These are phyloP conservation scores for Pseudogymnoascus sp. DNA, from an alignment of 2,329 filamentous ascomycete genomes.

Conservation along the genomic window DNA sequence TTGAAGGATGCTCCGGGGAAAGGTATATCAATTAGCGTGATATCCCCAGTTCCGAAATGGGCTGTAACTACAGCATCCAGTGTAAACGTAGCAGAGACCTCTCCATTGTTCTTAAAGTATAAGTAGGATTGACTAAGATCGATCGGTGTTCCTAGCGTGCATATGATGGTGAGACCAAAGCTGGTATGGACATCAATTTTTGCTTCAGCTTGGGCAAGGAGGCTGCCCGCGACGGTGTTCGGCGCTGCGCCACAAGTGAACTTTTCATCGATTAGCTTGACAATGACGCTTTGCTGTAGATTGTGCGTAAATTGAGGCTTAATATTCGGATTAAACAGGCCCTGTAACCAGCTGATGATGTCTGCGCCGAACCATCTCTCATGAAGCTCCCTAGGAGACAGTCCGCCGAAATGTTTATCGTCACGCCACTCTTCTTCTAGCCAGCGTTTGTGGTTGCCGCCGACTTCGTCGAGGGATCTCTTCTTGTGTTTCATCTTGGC, in stretches of 20 bases:
- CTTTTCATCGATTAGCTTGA: conserved; percentile 16
- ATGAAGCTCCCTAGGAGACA: conserved; percentile 22
- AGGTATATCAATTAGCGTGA: conserved; percentile 19
- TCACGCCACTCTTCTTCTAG: conserved; percentile 28
- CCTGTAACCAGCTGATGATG: conserved; percentile 22
- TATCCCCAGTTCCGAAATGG: conserved; percentile 18
- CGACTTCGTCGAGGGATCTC: conserved; percentile 15
- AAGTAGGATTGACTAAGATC: not conserved
- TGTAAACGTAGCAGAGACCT: conserved; percentile 10
- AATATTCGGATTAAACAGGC: conserved; percentile 14
- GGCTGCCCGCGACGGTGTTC: conserved; percentile 9
- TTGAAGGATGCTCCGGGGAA: conserved; percentile 26
- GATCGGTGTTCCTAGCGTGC: not conserved
- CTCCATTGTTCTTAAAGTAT: not conserved
- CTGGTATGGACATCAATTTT: conserved; percentile 14
- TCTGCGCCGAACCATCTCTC: conserved; percentile 27
- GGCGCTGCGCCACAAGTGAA: conserved; percentile 10
- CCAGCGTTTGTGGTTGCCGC: conserved; percentile 24
- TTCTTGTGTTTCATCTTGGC: not conserved
- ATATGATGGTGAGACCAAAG: conserved; percentile 19
- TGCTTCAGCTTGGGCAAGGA: conserved; percentile 11
- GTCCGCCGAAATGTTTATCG: conserved; percentile 20
- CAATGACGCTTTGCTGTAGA: conserved; percentile 15
- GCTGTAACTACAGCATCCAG: conserved; percentile 7
- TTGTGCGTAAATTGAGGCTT: conserved; percentile 20